Evolutionary conservation across 2,329 filamentous ascomycete species (phyloP), one percentile per base, ranked within the genome.

Genomic region (Phaeosphaeriaceae sp.): DNA sequence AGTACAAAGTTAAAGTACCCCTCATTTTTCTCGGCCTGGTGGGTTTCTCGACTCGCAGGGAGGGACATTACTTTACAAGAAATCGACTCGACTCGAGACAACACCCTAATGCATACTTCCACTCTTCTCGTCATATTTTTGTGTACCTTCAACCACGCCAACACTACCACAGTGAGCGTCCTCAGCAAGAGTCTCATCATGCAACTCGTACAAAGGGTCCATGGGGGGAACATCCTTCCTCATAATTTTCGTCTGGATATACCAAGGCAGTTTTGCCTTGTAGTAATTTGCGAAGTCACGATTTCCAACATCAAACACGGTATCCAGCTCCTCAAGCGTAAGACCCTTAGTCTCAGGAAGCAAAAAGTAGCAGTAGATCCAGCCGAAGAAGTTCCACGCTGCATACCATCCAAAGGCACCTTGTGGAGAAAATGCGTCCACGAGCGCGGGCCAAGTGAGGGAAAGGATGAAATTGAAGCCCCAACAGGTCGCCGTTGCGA

Each of bases 401-500:
- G 81, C 82, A 56, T 84, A 84, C 76, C 80, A 84, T 7, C 76
- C 76, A 54, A 84, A 83, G 0, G 77, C 81, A 2, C 81, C 81
- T 17, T 80, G 77, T 0, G 75, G 70, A 0, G 74, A 78, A 56
- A 83, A 83, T 0, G 78, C 75, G 0, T 67, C 66, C 3, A 74
- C 67, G 5, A 84, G 63, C 0, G 76, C 75, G 1, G 81, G 81
- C 80, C 81, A 84, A 1, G 80, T 81, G 12, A 83, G 75, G 0
- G 76, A 76, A 1, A 82, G 71, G 13, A 81, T 66, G 52, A 79
- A 80, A 64, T 84, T 84, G 74, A 83, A 83, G 48, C 81, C 79
- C 81, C 81, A 84, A 18, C 78, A 81, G 38, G 79, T 83, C 0
- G 81, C 79, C 0, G 81, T 83, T 0, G 81, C 61, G 35, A 73